Conservation (phyloP, 352 stramenopile genomes). For the Phytopythium aichiense region DNA sequence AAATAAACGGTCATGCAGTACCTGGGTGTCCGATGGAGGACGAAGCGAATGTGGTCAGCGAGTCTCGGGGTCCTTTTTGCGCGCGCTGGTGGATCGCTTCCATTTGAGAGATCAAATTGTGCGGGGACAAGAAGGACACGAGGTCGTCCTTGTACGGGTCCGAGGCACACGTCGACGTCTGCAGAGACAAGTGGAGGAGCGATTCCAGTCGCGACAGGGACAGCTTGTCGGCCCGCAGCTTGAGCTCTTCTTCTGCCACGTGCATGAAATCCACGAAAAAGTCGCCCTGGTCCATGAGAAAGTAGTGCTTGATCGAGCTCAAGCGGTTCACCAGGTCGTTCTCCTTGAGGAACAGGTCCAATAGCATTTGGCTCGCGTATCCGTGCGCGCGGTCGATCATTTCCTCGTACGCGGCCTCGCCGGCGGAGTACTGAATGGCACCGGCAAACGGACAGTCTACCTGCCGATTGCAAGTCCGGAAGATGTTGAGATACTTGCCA, state of each 20-base stretch:
- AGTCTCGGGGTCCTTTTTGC: slow-evolving; percentile 60
- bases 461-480: slow-evolving; percentile 72
- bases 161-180: slow-evolving; percentile 88
- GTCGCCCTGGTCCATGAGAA: slow-evolving; percentile 98
- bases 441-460: slow-evolving; percentile 79
- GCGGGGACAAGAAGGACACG: slow-evolving; percentile 79
- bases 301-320: slow-evolving; percentile 95
- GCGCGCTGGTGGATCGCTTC: slow-evolving; percentile 88
- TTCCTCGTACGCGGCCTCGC: slow-evolving; percentile 75
- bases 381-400: slow-evolving; percentile 81
- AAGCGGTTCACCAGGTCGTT: slow-evolving; percentile 77
- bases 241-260: slow-evolving; percentile 93
- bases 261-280: slow-evolving; percentile 99
- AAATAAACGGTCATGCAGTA: slow-evolving; percentile 1
- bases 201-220: slow-evolving; percentile 90
- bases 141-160: slow-evolving; percentile 91
- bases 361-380: slow-evolving; percentile 70
- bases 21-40: slow-evolving; percentile 59
- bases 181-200: slow-evolving; percentile 91
- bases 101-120: slow-evolving; percentile 91
- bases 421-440: slow-evolving; percentile 57
- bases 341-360: slow-evolving; percentile 80
- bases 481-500: slow-evolving; percentile 92
- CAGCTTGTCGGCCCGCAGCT: slow-evolving; percentile 81
- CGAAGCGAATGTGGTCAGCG: slow-evolving; percentile 65